Conservation (phyloP, 345 rosid genomes). For the Pelargonium nanum region DNA sequence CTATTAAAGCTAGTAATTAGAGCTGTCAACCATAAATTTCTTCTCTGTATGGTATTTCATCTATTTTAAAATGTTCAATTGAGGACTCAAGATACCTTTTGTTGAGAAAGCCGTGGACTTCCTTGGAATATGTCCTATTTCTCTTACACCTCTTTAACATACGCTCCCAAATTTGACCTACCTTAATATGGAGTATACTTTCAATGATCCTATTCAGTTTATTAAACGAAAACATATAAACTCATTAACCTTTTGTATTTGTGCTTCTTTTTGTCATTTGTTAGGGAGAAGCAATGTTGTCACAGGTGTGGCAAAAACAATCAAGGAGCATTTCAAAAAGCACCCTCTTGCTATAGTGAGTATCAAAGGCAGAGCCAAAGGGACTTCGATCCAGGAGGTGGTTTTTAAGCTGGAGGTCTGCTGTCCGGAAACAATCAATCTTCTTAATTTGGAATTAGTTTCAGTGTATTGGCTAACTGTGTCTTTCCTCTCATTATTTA, state of each 20-base stretch:
- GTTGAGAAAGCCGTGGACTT: background rate
- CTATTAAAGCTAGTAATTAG: too few species aligned
- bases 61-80: background rate
- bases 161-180: background rate
- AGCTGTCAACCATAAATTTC: background rate
- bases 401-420: slow-evolving; percentile 69
- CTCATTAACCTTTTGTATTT: slow-evolving; percentile 4
- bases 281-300: slow-evolving; percentile 78
- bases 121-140: background rate
- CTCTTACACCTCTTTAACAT: background rate
- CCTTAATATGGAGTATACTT: background rate
- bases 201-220: background rate
- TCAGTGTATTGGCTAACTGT: background rate
- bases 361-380: slow-evolving; percentile 87
- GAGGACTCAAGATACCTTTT: background rate
- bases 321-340: slow-evolving; percentile 60
- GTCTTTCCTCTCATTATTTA: slow-evolving; percentile 6
- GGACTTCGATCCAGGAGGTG: slow-evolving; percentile 88
- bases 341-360: slow-evolving; percentile 80
- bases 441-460: background rate
- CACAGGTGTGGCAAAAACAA: slow-evolving; percentile 63
- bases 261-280: background rate
- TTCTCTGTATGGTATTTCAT: background rate
- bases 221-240: slow-evolving; percentile 3
- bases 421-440: background rate